A percentile compares a stretch with the other conserved stretches of the same genome.
These are phyloP conservation scores for Lippia alba DNA, from an alignment of 305 asterid genomes.

Conservation along the genomic window DNA sequence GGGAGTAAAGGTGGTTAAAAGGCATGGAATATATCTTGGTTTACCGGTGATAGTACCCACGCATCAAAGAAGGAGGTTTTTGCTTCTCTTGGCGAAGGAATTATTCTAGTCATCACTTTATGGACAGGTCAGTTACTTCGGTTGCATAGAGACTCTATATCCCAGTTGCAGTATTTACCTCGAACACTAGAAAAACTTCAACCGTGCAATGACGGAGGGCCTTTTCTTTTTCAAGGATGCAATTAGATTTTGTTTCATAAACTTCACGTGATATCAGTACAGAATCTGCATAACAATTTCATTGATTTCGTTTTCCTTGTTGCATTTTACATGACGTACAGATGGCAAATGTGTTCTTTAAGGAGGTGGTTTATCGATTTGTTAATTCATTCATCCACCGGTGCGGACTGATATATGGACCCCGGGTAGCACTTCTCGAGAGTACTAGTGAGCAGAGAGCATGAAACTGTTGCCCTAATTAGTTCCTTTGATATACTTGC, in stretches of 20 bases:
- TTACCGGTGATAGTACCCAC: too few relatives aligned
- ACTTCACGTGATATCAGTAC: not conserved
- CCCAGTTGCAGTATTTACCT: too few relatives aligned
- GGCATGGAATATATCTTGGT: too few relatives aligned
- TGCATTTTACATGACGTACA: conserved; percentile 31
- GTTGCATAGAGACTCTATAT: too few relatives aligned
- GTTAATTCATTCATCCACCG: conserved; percentile 66
- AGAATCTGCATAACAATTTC: not conserved
- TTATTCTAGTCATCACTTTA: too few relatives aligned
- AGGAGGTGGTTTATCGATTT: conserved; percentile 73
- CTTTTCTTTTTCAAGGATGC: not conserved
- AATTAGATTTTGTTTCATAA: not conserved
- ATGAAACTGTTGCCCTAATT: not conserved
- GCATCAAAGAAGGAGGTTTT: too few relatives aligned
- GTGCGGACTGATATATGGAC: conserved; percentile 67
- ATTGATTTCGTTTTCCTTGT: not conserved
- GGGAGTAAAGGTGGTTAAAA: too few relatives aligned
- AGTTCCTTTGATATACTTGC: not conserved
- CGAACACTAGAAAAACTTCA: too few relatives aligned
- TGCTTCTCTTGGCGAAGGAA: too few relatives aligned
- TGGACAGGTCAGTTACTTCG: too few relatives aligned
- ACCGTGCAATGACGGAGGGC: too few relatives aligned
- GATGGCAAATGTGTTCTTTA: conserved; percentile 68
- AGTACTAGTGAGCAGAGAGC: conserved; percentile 38
- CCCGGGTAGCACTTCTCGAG: conserved; percentile 54